phyloP scores from a whole-genome alignment of 768 basidiomycete genomes.

The Pleurotus sapidus region DNA sequence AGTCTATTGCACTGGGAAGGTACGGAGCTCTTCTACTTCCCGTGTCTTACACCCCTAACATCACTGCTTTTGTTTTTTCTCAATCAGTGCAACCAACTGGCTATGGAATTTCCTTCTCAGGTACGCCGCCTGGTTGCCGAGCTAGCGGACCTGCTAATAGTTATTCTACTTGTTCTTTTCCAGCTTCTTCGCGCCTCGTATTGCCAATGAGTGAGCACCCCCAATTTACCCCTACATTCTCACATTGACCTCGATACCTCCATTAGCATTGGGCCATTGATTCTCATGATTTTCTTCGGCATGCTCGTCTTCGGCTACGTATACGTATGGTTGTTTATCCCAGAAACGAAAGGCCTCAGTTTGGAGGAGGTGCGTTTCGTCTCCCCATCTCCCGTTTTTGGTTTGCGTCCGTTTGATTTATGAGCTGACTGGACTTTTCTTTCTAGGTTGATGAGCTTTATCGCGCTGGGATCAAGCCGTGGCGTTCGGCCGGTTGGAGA shows the following conservation, averaged over 20 bases:
- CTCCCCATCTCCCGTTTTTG: background rate
- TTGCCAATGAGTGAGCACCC: slow-evolving; percentile 45
- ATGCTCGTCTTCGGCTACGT: slow-evolving; percentile 66
- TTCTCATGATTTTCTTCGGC: slow-evolving; percentile 75
- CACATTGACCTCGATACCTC: background rate
- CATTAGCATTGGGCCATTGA: slow-evolving; percentile 65
- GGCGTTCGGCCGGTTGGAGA: slow-evolving; percentile 60
- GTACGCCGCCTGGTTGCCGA: background rate
- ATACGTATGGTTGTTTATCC: slow-evolving; percentile 76
- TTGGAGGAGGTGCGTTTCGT: slow-evolving; percentile 56
- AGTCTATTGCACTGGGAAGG: slow-evolving; percentile 75
- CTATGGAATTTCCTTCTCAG: slow-evolving; percentile 71
- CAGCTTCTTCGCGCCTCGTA: slow-evolving; percentile 65
- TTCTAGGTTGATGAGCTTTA: slow-evolving; percentile 72
- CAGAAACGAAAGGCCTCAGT: slow-evolving; percentile 78
- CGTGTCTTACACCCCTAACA: background rate
- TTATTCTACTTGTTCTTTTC: background rate
- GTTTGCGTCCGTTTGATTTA: background rate
- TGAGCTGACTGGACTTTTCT: background rate
- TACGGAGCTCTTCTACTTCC: background rate
- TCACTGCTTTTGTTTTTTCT: background rate
- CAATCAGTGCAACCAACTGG: slow-evolving; percentile 45
- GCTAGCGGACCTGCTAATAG: no score
- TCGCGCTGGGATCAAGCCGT: slow-evolving; percentile 61
- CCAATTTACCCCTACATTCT: background rate